Base-by-base conservation (phyloP, 345 rosid species). In the Turritis glabra region DNA sequence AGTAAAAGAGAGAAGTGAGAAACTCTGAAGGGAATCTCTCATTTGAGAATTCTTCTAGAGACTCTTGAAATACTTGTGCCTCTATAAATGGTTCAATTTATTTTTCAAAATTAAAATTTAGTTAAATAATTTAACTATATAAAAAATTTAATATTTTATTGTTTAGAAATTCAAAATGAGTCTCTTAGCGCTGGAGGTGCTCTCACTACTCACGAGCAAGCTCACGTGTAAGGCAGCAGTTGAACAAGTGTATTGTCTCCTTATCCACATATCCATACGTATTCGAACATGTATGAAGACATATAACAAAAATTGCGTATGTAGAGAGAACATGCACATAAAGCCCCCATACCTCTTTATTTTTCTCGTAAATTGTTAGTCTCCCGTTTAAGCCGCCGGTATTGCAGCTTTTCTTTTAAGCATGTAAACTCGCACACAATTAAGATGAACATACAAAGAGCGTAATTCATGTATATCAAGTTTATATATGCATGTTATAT, bases 291-390 rank as follows among this genome's bases (percentile, higher is more conserved):
- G 21, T 10, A 37, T 35, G 25, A 59, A 41, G 8, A 26, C 6
- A 40, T 26, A 41, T 13, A 37, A 75, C 35, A 59, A 8, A 38
- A 59, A 14, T 37, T 35, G 65, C 64, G 32, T 55, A 46, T 76
- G 13, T 51, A 66, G 47, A 74, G 67, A 74, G 67, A 75, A 59
- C 74, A 75, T 75, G 74, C 74, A 67, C 33, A 51, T 68, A 68
- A 76, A 67, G 23, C 52, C 14, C 72, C 67, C 68, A 64, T 71
- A 48, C 71, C 71, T 47, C 76, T 77, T 77, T 56, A 35, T 59
- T 65, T 70, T 54, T 57, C 72, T 77, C 72, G 80, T 77, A 71
- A 77, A 64, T 77, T 47, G 77, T 65, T 56, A 47, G 27, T 14
- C 25, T 33, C 71, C 80, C 66, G 60, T 70, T 54, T 47, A 71